These are phyloP conservation scores for Centrapalus pauciflorus DNA, from an alignment of 129 eudicot species.

Conservation along the genomic window DNA sequence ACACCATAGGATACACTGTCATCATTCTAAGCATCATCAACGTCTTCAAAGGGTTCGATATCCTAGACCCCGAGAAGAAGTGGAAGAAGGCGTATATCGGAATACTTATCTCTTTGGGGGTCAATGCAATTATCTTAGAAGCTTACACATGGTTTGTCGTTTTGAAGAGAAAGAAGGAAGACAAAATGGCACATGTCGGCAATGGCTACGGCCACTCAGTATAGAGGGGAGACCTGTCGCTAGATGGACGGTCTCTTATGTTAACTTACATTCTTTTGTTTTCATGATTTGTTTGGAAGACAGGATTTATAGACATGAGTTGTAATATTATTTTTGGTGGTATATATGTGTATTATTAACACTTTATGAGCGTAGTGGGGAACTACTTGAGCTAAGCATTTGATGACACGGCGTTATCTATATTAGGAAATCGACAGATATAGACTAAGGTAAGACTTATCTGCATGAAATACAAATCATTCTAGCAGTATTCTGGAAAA, in stretches of 20 bases:
- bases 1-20: constrained; percentile 52
- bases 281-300: constrained; percentile 8
- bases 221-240: constrained; percentile 16
- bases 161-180: constrained; percentile 40
- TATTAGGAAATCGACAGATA: not conserved
- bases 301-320: constrained; percentile 4
- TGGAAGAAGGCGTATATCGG: constrained; percentile 81
- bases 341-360: not conserved
- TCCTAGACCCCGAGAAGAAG: constrained; percentile 67
- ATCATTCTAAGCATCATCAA: constrained; percentile 57
- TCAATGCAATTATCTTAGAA: constrained; percentile 41
- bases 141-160: constrained; percentile 61
- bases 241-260: not conserved
- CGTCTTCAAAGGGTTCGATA: constrained; percentile 67
- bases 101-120: constrained; percentile 45
- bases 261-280: constrained; percentile 25
- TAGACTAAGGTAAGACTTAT: constrained; percentile 10
- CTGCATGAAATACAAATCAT: constrained; percentile 8
- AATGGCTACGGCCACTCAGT: constrained; percentile 30
- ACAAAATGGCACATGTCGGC: constrained; percentile 30
- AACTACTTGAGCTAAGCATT: not conserved
- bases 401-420: not conserved
- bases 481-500: constrained; percentile 6
- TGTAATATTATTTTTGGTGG: constrained; percentile 29
- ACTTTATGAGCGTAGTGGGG: constrained; percentile 6